phyloP scores from a whole-genome alignment of 2,329 filamentous ascomycete species.

The Xylaria sp. region DNA sequence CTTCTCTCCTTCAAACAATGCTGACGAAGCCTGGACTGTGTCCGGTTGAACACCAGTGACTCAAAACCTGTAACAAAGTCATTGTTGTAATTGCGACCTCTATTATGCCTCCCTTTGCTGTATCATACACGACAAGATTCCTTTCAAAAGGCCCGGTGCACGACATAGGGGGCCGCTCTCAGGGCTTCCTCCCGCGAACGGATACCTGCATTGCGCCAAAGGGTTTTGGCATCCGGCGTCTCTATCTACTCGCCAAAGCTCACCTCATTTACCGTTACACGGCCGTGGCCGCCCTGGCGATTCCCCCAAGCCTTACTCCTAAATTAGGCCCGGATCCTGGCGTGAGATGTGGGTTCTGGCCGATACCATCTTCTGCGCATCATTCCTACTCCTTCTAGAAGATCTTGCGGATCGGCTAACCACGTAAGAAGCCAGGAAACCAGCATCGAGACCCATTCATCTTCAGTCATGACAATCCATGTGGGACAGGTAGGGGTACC shows the following conservation, averaged over 20 bases:
- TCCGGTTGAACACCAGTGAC: conserved; percentile 9
- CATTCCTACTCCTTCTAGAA: conserved; percentile 29
- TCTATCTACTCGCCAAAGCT: conserved; percentile 31
- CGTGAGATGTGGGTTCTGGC: conserved; percentile 21
- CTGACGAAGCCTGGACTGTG: conserved; percentile 1
- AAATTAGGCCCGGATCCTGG: conserved; percentile 24
- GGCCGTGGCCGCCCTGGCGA: conserved; percentile 21
- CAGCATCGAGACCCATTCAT: conserved; percentile 13
- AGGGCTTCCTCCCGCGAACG: conserved; percentile 27
- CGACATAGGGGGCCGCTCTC: conserved; percentile 26
- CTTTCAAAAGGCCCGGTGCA: conserved; percentile 25
- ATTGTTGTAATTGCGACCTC: conserved; percentile 24
- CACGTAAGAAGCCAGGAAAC: conserved; percentile 17
- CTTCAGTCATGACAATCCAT: conserved; percentile 7
- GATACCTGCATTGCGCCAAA: conserved; percentile 28
- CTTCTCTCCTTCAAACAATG: not conserved
- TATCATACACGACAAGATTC: conserved; percentile 16
- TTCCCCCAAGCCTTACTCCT: conserved; percentile 26
- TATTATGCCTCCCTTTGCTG: not conserved
- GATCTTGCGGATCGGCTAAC: conserved; percentile 21
- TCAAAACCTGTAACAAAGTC: conserved; percentile 16
- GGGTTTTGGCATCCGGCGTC: conserved; percentile 17
- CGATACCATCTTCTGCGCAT: conserved; percentile 22
- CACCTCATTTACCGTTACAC: conserved; percentile 29
- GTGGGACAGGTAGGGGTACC: conserved; percentile 2